These are phyloP conservation scores for Musa troglodytarum DNA, from an alignment of 176 grass and related monocot species.

Conservation along the genomic window DNA sequence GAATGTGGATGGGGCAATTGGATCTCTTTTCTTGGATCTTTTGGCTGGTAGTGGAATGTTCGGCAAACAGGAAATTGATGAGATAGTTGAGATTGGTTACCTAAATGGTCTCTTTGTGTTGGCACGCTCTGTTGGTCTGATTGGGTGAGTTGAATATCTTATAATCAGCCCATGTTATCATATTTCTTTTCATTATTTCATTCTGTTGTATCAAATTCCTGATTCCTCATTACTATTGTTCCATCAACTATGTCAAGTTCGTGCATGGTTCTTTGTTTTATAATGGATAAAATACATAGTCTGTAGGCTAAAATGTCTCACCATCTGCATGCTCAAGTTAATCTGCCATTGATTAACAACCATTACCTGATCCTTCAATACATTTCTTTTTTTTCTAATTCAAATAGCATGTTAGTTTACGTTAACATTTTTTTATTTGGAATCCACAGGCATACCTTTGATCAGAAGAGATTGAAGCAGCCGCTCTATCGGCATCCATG, in stretches of 20 bases:
- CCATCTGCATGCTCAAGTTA: no score
- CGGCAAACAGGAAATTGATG: slow-evolving; percentile 77
- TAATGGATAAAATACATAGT: no score
- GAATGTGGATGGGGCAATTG: not conserved
- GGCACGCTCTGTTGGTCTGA: slow-evolving; percentile 79
- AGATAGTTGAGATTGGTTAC: slow-evolving; percentile 86
- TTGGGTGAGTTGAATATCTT: slow-evolving; percentile 42
- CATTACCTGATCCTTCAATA: not conserved
- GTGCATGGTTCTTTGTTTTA: no score
- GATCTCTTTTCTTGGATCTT: slow-evolving; percentile 83
- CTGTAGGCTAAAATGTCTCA: no score
- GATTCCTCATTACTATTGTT: not conserved
- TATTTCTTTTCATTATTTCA: not conserved
- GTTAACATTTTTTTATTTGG: not conserved
- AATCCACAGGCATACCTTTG: slow-evolving; percentile 65
- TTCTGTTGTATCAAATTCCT: no score
- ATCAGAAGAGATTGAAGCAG: slow-evolving; percentile 93
- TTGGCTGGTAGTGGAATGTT: slow-evolving; percentile 93
- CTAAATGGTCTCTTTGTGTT: slow-evolving; percentile 92
- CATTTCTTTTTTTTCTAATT: not conserved
- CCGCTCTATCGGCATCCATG: slow-evolving; percentile 94
- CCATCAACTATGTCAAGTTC: not conserved
- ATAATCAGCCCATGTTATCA: not conserved
- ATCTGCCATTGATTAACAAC: no score
- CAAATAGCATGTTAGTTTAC: not conserved